These are phyloP conservation scores for Phytopythium litorale DNA, from an alignment of 352 stramenopile species.

Conservation along the genomic window DNA sequence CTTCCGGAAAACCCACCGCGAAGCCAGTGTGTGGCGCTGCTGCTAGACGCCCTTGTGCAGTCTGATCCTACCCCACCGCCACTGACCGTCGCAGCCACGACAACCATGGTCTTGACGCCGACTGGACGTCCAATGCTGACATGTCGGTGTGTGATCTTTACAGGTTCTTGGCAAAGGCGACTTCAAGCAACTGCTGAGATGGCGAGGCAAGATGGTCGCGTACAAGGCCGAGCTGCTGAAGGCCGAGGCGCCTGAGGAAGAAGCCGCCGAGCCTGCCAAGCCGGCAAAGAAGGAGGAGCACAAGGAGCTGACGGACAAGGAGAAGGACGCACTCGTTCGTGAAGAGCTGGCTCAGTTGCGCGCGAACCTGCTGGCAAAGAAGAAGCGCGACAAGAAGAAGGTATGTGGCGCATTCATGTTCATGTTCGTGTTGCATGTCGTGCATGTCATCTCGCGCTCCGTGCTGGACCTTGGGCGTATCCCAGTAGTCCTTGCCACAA, in stretches of 20 bases:
- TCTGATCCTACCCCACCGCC: slow-evolving; percentile 47
- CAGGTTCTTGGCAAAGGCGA: slow-evolving; percentile 97
- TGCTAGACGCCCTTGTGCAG: slow-evolving; percentile 61
- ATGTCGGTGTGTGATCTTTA: neutral
- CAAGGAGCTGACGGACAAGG: slow-evolving; percentile 69
- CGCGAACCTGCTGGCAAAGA: slow-evolving; percentile 73
- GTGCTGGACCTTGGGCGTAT: slow-evolving; percentile 43
- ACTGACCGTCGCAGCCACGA: slow-evolving; percentile 1
- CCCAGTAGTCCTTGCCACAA: slow-evolving; percentile 88
- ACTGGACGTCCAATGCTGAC: neutral
- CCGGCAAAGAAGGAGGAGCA: slow-evolving; percentile 21
- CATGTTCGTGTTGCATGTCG: slow-evolving; percentile 17
- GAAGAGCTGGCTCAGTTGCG: slow-evolving; percentile 80
- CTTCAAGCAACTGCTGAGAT: slow-evolving; percentile 97
- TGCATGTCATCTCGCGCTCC: slow-evolving; percentile 3
- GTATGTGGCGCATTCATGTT: slow-evolving; percentile 28
- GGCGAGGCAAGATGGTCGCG: slow-evolving; percentile 93
- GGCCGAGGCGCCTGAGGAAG: slow-evolving; percentile 39
- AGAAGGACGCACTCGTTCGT: slow-evolving; percentile 80
- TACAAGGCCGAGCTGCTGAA: slow-evolving; percentile 85
- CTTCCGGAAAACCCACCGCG: slow-evolving; percentile 86
- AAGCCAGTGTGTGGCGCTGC: slow-evolving; percentile 76
- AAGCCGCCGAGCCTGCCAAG: slow-evolving; percentile 32
- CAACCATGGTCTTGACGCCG: neutral
- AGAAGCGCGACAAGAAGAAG: slow-evolving; percentile 91